Base-by-base conservation (phyloP, 1,284 basidiomycete genomes). In the Porodaedalea pini region DNA sequence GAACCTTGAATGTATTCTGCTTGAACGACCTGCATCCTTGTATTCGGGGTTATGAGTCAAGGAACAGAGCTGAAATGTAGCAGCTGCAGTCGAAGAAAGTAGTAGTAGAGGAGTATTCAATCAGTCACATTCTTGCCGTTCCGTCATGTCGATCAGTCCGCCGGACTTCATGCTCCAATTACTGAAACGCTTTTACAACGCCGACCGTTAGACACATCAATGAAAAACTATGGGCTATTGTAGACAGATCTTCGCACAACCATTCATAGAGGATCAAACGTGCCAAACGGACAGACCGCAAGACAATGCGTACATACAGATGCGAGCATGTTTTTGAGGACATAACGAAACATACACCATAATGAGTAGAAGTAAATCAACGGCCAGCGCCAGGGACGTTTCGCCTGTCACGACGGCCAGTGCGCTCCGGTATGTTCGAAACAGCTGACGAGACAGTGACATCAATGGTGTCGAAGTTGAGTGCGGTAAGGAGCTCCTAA, bases 381-480 rank as follows among this genome's bases (percentile, higher is more conserved):
- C 55, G 78, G 58, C 75, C 91, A 70, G 92, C 90, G 70, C 92
- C 92, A 62, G 92, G 92, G 40, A 94, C 91, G 71, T 76, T 86
- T 71, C 90, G 82, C 71, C 86, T 82, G 74, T 91, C 88, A 63
- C 88, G 78, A 63, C 90, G 79, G 41, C 79, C 82, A 45, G 82
- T 78, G 63, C 89, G 87, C 75, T 93, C 90, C 7, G 85, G 83
- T 57, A 79, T 80, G 53, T 84, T 83, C 59, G 86, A 75, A 53
- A 88, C 79, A 64, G 86, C 87, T 61, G 74, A 75, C 61, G 85
- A 78, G 60, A 94, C 81, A 62, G 69, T 85, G 73, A 92, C 89
- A 56, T 80, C 73, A 74, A 97, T 86, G 23, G 82, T 81, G 73
- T 96, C 94, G 74, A 97, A 94, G 82, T 95, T 95, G 72, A 98